Conservation (phyloP, 1,284 basidiomycete species). For the Puccinia horiana region DNA sequence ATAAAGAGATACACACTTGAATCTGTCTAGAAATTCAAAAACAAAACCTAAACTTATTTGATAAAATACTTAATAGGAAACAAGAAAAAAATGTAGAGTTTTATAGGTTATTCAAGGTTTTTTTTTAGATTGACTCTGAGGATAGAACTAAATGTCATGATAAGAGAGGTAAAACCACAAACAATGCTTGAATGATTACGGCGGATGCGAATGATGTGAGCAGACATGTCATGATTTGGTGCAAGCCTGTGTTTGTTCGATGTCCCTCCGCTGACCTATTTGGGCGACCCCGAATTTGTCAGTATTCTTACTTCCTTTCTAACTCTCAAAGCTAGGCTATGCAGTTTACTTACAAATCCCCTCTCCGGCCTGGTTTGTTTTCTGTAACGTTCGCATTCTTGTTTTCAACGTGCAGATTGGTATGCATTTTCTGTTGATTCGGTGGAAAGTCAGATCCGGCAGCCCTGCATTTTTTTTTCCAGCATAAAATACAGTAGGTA, state of each 20-base stretch:
- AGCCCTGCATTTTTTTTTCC: constrained; percentile 1
- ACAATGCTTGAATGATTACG: constrained; percentile 2
- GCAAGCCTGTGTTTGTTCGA: neutral
- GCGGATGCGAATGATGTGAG: constrained; percentile 10
- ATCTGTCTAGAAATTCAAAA: neutral
- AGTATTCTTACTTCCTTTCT: neutral
- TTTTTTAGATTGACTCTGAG: neutral
- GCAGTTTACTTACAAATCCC: neutral
- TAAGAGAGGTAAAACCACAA: constrained; percentile 11
- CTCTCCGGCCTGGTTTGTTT: neutral
- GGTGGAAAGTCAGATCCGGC: neutral
- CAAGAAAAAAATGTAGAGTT: neutral
- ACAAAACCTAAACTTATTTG: neutral
- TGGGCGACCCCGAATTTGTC: neutral
- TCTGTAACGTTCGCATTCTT: neutral
- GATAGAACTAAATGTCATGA: neutral
- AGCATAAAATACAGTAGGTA: constrained; percentile 21
- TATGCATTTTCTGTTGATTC: neutral
- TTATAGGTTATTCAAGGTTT: neutral
- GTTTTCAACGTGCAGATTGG: neutral
- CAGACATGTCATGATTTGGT: neutral
- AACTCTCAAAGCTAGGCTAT: neutral
- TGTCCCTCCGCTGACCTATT: neutral
- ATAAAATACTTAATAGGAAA: constrained; percentile 2
- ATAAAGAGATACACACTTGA: neutral